phyloP scores from a whole-genome alignment of 2,329 filamentous ascomycete genomes.

The Shiraia bambusicola region DNA sequence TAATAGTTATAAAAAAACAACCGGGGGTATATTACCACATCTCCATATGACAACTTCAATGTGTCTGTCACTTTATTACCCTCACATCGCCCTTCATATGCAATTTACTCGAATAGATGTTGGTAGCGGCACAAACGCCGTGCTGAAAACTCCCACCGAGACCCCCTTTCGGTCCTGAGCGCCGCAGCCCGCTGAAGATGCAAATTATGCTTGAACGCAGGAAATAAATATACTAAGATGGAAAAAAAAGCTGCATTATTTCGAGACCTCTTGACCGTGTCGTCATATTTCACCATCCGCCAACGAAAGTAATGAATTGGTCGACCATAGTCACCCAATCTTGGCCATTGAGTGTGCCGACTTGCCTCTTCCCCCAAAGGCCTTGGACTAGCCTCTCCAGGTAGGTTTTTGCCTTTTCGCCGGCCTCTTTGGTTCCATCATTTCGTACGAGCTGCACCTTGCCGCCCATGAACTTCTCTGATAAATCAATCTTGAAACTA shows the following conservation, averaged over 20 bases:
- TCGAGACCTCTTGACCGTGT: not conserved
- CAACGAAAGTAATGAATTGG: conserved; percentile 36
- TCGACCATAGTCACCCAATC: conserved; percentile 42
- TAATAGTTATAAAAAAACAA: not conserved
- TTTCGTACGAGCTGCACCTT: conserved; percentile 36
- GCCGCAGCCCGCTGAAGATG: no score
- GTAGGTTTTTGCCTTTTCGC: conserved; percentile 24
- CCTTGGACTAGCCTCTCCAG: conserved; percentile 26
- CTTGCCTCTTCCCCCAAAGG: conserved; percentile 38
- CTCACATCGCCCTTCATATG: not conserved
- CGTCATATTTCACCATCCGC: conserved; percentile 22
- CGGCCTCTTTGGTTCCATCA: conserved; percentile 36
- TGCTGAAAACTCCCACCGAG: no score
- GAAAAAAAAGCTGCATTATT: not conserved
- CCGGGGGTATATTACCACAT: not conserved
- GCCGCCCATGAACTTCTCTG: conserved; percentile 38
- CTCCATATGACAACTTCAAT: not conserved
- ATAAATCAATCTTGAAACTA: conserved; percentile 41
- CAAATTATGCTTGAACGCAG: no score
- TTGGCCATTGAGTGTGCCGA: conserved; percentile 33
- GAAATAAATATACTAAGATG: no score
- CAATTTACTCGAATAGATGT: not conserved
- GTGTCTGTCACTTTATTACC: not conserved
- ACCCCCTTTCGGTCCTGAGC: no score
- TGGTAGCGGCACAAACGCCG: no score